Evolutionary conservation across 2,329 filamentous ascomycete species (phyloP).

Genomic region (Aureobasidium leucospermi): DNA sequence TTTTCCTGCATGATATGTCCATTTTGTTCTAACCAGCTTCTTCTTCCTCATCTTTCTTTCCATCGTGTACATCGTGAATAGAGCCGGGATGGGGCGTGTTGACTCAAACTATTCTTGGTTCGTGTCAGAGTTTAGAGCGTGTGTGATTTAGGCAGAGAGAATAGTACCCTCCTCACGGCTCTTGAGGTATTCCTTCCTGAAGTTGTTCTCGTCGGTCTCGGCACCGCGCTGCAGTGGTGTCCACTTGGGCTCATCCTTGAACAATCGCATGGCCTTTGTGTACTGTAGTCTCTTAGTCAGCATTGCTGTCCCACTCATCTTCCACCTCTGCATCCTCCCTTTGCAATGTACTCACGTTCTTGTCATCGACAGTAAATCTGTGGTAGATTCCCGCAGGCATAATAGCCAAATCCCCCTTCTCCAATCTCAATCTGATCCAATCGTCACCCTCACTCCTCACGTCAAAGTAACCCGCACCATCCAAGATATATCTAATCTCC

Average conservation of each 20-base stretch:
- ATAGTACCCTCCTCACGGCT: conserved; percentile 15
- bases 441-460: conserved; percentile 74
- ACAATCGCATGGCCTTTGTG: conserved; percentile 89
- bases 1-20: background rate
- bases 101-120: background rate
- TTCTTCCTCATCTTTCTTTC: background rate
- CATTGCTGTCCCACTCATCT: background rate
- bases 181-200: conserved; percentile 69
- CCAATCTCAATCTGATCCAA: conserved; percentile 81
- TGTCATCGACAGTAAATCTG: conserved; percentile 87
- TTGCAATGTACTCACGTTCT: conserved; percentile 60
- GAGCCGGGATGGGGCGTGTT: background rate
- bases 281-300: conserved; percentile 50
- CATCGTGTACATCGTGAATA: background rate
- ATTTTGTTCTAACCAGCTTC: background rate
- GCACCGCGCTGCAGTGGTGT: conserved; percentile 76
- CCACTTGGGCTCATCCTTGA: conserved; percentile 99
- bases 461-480: conserved; percentile 87
- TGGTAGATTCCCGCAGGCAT: conserved; percentile 94
- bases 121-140: background rate
- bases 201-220: conserved; percentile 71
- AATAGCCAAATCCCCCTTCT: conserved; percentile 86
- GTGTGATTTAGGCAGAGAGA: background rate
- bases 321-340: background rate
- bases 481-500: conserved; percentile 91